Base-by-base conservation (phyloP, 352 stramenopile genomes). In the Phytophthora podocarpi region DNA sequence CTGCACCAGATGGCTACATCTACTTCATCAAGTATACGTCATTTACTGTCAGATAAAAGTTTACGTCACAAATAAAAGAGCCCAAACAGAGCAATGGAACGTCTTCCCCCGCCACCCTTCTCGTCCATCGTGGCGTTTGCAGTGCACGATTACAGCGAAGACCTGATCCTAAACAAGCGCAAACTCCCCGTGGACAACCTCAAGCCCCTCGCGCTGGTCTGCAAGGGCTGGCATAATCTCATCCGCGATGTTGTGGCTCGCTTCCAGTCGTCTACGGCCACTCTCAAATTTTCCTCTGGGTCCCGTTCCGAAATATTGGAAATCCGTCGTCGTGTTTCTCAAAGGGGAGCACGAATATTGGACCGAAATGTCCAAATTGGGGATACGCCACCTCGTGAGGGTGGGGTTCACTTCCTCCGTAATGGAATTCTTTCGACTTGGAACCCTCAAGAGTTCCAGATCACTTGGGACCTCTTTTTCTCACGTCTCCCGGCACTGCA, bases 331-430 rank as follows among this genome's bases (percentile, higher is more conserved):
- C 55, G 20, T 36, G 43, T 64, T 58, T 43, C 35, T 15, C 43
- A 64, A 43, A 40, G 66, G 24, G 68, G 74, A 18, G 5, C 32
- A 20, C 40, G 53, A 55, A 43, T 83, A 13, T 34, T 65, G 7
- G 56, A 72, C 20, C 53, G 81, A 28, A 55, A 35, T n/a, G 35
- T 83, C 18, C 54, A 48, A 36, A 59, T 83, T 46, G 68, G 69
- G 10, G 27, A 59, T 8, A 28, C 53, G 3, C 21, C 37, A 3
- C 42, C 11, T 18, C 43, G 21, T 24, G 30, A 21, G 4, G 55
- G 16, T 34, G 31, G 21, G 10, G n/a, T 37, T 51, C 28, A 42
- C 24, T 8, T 31, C 11, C 24, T 48, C 9, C 34, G 13, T 16
- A 31, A 28, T 32, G 47, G n/a, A 18, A 15, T 59, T 16, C 2